Percentiles rank a stretch among this genome's conserved stretches.
Conservation (phyloP, 2,329 filamentous ascomycete genomes). For the Alternaria rosae region DNA sequence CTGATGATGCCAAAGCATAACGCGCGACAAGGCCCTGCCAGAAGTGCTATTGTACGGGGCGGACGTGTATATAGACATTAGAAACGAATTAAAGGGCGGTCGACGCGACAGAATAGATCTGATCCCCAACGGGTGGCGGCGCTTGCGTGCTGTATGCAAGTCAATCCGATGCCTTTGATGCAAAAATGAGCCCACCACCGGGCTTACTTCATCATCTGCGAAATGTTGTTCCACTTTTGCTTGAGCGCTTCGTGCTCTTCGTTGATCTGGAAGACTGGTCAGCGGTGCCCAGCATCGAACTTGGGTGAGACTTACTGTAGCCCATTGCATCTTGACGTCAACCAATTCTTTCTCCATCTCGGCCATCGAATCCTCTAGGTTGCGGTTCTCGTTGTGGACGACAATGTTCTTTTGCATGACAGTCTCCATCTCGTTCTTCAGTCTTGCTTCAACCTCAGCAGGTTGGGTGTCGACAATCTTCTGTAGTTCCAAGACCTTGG, state of each 20-base stretch:
- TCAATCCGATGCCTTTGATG: constrained; percentile 30
- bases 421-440: constrained; percentile 85
- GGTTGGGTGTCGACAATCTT: constrained; percentile 90
- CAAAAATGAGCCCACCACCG: constrained; percentile 17
- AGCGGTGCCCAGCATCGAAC: constrained; percentile 11
- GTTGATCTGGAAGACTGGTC: constrained; percentile 50
- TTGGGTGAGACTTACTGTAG: constrained; percentile 73
- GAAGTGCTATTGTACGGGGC: not conserved
- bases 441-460: constrained; percentile 80
- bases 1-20: constrained; percentile 14
- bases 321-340: constrained; percentile 91
- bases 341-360: constrained; percentile 95
- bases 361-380: constrained; percentile 84
- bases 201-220: constrained; percentile 53
- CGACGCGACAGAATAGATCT: constrained; percentile 31
- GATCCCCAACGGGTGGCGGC: constrained; percentile 25
- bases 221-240: constrained; percentile 58
- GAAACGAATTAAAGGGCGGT: constrained; percentile 37
- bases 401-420: constrained; percentile 92
- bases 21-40: constrained; percentile 6
- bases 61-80: constrained; percentile 41
- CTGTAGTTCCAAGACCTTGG: constrained; percentile 84
- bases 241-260: constrained; percentile 58
- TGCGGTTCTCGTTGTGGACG: constrained; percentile 91
- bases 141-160: constrained; percentile 30